phyloP scores from a whole-genome alignment of 2,329 filamentous ascomycete genomes.

The Pseudohalonectria lignicola region DNA sequence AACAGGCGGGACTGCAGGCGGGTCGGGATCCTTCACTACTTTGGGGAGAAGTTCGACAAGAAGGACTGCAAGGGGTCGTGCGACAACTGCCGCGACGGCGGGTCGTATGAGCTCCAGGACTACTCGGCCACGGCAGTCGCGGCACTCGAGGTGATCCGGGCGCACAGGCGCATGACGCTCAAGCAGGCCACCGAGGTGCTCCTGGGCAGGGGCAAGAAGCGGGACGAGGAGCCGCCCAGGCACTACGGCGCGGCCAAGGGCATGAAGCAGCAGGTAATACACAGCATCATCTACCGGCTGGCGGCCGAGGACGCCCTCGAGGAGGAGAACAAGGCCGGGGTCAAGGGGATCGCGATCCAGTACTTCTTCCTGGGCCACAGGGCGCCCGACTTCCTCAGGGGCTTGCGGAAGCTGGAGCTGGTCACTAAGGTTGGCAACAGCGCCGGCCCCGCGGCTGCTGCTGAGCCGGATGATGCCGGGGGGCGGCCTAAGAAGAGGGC shows the following conservation, averaged over 20 bases:
- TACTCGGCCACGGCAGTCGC: conserved; percentile 64
- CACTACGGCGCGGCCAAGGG: conserved; percentile 59
- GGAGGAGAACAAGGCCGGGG: conserved; percentile 55
- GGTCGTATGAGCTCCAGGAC: conserved; percentile 62
- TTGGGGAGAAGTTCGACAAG: conserved; percentile 71
- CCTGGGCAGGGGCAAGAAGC: conserved; percentile 55
- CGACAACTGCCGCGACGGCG: conserved; percentile 77
- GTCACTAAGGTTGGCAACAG: conserved; percentile 21
- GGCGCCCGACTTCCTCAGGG: conserved; percentile 29
- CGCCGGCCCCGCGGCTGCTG: no score
- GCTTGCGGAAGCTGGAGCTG: conserved; percentile 30
- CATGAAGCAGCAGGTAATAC: conserved; percentile 64
- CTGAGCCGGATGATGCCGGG: conserved; percentile 6
- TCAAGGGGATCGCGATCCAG: conserved; percentile 56
- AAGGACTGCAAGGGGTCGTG: conserved; percentile 65
- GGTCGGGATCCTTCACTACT: conserved; percentile 84
- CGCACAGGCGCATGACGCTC: conserved; percentile 55
- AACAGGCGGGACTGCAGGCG: conserved; percentile 81
- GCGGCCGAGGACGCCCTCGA: conserved; percentile 60
- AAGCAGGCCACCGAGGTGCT: conserved; percentile 78
- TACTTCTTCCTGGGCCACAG: conserved; percentile 52
- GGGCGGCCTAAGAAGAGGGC: conserved; percentile 20
- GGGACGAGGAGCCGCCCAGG: conserved; percentile 37
- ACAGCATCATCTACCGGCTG: conserved; percentile 73
- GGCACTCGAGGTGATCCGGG: conserved; percentile 57